Conservation (phyloP, 2,329 filamentous ascomycete species). For the Penicillium olsonii region DNA sequence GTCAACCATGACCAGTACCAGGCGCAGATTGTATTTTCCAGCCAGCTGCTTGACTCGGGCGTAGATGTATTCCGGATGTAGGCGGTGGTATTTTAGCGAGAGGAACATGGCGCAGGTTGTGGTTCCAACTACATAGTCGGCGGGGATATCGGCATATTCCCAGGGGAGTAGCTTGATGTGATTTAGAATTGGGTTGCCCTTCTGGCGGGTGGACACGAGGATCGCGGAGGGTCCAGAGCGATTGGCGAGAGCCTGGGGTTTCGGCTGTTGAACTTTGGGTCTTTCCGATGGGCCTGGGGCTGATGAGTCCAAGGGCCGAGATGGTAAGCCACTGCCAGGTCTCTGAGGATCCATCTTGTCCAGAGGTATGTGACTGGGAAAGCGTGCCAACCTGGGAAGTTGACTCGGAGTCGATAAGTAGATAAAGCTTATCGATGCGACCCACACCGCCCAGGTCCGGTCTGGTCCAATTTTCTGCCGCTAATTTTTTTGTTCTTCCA, state of each 20-base stretch:
- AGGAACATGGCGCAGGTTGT: constrained; percentile 92
- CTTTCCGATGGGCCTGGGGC: constrained; percentile 11
- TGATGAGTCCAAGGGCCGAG: constrained; percentile 43
- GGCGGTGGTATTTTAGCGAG: constrained; percentile 92
- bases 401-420: background rate
- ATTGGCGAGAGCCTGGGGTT: constrained; percentile 77
- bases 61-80: constrained; percentile 98
- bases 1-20: constrained; percentile 89
- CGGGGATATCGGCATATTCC: constrained; percentile 97
- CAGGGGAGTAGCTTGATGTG: constrained; percentile 80
- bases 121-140: constrained; percentile 84
- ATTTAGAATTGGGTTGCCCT: constrained; percentile 89
- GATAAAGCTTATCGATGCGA: constrained; percentile 21
- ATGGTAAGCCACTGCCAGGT: background rate
- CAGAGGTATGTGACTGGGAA: no score
- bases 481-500: constrained; percentile 31
- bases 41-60: constrained; percentile 82
- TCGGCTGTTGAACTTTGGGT: constrained; percentile 76
- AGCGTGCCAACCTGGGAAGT: no score
- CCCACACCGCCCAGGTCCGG: constrained; percentile 12
- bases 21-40: constrained; percentile 81
- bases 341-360: constrained; percentile 2
- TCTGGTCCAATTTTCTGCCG: constrained; percentile 36
- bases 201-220: constrained; percentile 86
- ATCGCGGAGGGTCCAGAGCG: constrained; percentile 72